Evolutionary conservation across 2,329 filamentous ascomycete species (phyloP).

Genomic region (Lasiodiplodia gonubiensis): DNA sequence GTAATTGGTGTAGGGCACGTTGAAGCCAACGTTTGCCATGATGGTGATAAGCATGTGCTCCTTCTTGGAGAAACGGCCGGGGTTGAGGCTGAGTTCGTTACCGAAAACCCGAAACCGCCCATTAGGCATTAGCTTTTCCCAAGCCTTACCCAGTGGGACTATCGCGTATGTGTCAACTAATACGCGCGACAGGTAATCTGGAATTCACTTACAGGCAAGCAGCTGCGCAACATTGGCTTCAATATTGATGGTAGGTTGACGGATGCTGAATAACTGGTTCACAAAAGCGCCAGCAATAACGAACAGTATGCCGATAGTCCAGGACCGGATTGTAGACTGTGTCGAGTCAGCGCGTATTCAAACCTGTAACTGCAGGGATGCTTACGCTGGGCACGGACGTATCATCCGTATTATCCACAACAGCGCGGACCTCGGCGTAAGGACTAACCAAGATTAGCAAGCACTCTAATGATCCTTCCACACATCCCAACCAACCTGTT

Average conservation of each 20-base stretch:
- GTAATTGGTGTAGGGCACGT: conserved; percentile 56
- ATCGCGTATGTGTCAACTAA: conserved; percentile 54
- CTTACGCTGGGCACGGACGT: conserved; percentile 35
- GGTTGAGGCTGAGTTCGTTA: conserved; percentile 28
- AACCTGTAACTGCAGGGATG: neutral
- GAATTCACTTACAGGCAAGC: conserved; percentile 61
- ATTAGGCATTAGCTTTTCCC: conserved; percentile 25
- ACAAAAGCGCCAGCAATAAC: conserved; percentile 50
- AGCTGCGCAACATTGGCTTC: conserved; percentile 68
- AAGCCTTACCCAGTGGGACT: conserved; percentile 59
- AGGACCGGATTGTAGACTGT: conserved; percentile 49
- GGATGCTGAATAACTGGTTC: conserved; percentile 69
- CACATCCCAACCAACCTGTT: neutral
- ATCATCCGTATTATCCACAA: conserved; percentile 30
- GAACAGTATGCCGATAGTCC: conserved; percentile 53
- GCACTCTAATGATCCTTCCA: neutral
- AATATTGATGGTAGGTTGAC: conserved; percentile 66
- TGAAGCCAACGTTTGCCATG: conserved; percentile 59
- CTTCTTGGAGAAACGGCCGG: conserved; percentile 31
- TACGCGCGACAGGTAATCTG: conserved; percentile 39
- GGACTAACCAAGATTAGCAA: conserved; percentile 25
- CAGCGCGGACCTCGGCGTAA: conserved; percentile 32
- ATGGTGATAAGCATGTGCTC: conserved; percentile 64
- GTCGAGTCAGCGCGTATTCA: neutral
- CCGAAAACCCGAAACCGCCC: conserved; percentile 28